Conservation (phyloP, 2,329 filamentous ascomycete species). For the Aspergillus costaricaensis region DNA sequence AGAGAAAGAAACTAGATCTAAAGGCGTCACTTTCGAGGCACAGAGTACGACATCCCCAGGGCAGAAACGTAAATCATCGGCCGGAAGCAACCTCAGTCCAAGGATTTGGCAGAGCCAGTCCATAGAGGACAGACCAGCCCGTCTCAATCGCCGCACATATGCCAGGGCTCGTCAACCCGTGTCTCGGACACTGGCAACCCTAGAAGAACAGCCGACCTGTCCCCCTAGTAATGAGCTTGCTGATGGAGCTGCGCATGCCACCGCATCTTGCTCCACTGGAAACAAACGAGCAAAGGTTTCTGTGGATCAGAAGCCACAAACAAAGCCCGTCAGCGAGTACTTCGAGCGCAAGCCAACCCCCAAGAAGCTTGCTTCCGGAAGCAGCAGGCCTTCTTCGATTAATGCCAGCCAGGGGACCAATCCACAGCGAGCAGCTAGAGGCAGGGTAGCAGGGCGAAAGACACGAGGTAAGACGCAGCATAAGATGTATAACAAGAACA, state of each 20-base stretch:
- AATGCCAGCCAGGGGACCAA: slow-evolving; percentile 12
- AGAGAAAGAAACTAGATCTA: slow-evolving; percentile 19
- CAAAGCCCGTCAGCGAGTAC: slow-evolving; percentile 22
- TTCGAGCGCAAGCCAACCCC: slow-evolving; percentile 33
- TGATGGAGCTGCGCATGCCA: not conserved
- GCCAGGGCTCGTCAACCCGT: slow-evolving; percentile 16
- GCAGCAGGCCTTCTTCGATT: slow-evolving; percentile 23
- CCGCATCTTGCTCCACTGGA: not conserved
- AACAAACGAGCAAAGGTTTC: slow-evolving; percentile 20
- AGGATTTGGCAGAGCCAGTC: not conserved
- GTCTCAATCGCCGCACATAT: slow-evolving; percentile 23
- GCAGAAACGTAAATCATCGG: slow-evolving; percentile 11
- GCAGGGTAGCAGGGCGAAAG: slow-evolving; percentile 19
- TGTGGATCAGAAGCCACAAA: slow-evolving; percentile 14
- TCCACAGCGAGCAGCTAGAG: slow-evolving; percentile 14
- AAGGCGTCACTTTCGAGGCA: slow-evolving; percentile 29
- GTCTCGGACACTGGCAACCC: not conserved
- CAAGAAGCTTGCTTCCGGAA: slow-evolving; percentile 31
- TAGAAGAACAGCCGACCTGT: not conserved
- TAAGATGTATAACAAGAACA: not conserved
- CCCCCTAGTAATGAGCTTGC: slow-evolving; percentile 2
- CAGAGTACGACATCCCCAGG: not conserved
- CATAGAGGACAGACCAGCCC: not conserved
- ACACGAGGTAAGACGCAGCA: slow-evolving; percentile 29
- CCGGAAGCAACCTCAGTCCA: not conserved